phyloP scores from a whole-genome alignment of 1,284 basidiomycete species.

The Leccinum subrobustum region DNA sequence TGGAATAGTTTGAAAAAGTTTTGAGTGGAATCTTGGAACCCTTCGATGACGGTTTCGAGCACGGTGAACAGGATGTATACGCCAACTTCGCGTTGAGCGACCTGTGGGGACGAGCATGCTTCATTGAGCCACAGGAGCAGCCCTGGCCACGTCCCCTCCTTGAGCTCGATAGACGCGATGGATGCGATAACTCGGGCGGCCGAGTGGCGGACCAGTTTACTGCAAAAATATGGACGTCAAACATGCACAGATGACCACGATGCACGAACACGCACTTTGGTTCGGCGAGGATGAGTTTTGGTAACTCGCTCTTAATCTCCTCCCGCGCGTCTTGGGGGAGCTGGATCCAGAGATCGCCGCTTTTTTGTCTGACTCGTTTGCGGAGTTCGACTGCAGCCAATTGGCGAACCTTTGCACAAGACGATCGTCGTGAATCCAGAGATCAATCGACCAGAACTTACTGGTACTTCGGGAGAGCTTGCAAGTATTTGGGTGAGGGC shows the following conservation, averaged over 20 bases:
- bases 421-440: conserved; percentile 7
- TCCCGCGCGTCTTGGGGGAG: conserved; percentile 71
- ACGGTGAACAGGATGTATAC: conserved; percentile 91
- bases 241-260: neutral
- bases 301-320: conserved; percentile 85
- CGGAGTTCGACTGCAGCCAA: conserved; percentile 97
- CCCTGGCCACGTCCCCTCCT: conserved; percentile 79
- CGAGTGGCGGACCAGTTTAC: conserved; percentile 86
- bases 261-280: conserved; percentile 55
- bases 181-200: conserved; percentile 92
- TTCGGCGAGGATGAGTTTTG: conserved; percentile 80
- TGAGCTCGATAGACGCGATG: conserved; percentile 89
- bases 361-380: conserved; percentile 85
- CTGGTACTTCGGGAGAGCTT: conserved; percentile 74
- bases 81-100: conserved; percentile 82
- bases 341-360: conserved; percentile 83
- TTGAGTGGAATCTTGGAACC: conserved; percentile 77
- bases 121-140: conserved; percentile 89
- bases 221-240: conserved; percentile 32
- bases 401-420: conserved; percentile 78
- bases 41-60: conserved; percentile 90
- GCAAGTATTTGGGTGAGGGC: conserved; percentile 89
- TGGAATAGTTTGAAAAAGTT: conserved; percentile 85
- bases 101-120: conserved; percentile 69
- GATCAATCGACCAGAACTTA: conserved; percentile 37